These are phyloP conservation scores for Lepiota venenata DNA, from an alignment of 768 basidiomycete species.

Conservation along the genomic window DNA sequence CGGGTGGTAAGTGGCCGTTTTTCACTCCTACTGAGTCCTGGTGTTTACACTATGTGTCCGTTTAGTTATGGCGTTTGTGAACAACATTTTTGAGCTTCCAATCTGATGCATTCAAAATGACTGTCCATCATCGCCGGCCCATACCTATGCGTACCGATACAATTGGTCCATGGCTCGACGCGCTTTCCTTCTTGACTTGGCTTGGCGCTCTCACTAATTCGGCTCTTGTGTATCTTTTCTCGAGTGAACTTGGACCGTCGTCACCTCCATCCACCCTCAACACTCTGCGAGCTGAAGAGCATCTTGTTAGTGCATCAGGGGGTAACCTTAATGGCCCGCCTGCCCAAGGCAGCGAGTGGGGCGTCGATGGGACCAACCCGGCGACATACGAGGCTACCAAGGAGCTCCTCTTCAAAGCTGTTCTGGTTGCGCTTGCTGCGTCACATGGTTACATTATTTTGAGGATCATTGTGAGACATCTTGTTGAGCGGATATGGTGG, in stretches of 20 bases:
- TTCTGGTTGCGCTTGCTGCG: conserved; percentile 75
- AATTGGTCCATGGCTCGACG: conserved; percentile 93
- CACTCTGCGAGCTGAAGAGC: conserved; percentile 17
- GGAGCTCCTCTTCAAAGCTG: conserved; percentile 57
- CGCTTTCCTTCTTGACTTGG: conserved; percentile 87
- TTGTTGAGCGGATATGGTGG: conserved; percentile 80
- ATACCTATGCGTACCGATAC: conserved; percentile 85
- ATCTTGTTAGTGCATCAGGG: conserved; percentile 18
- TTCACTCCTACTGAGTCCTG: neutral
- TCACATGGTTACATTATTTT: conserved; percentile 83
- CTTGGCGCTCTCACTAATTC: conserved; percentile 84
- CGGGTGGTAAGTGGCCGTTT: conserved; percentile 52
- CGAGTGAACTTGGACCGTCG: neutral
- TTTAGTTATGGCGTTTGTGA: conserved; percentile 77
- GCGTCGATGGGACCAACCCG: conserved; percentile 19
- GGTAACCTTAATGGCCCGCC: neutral
- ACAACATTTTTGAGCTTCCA: conserved; percentile 92
- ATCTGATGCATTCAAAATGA: conserved; percentile 95
- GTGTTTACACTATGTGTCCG: neutral
- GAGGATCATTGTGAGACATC: conserved; percentile 56
- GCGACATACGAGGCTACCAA: conserved; percentile 34
- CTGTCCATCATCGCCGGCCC: conserved; percentile 78
- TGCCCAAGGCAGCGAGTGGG: conserved; percentile 13
- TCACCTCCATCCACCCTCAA: conserved; percentile 17
- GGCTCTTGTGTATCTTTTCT: conserved; percentile 81